Evolutionary conservation across 2,329 filamentous ascomycete species (phyloP).

Genomic region (Hypoxylon sp.): DNA sequence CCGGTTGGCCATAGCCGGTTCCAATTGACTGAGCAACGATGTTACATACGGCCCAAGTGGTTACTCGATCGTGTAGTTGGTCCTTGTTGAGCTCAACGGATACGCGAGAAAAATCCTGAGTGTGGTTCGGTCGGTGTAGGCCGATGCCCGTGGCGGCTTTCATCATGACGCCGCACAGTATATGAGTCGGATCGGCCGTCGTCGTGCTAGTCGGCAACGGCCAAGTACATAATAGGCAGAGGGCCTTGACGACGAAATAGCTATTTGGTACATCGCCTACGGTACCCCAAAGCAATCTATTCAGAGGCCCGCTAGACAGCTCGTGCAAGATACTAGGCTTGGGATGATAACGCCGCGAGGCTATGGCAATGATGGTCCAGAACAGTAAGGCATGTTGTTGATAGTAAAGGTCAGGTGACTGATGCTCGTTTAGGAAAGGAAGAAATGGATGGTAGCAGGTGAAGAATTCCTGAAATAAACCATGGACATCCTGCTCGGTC

Average conservation of each 20-base stretch:
- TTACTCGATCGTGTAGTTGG: constrained; percentile 82
- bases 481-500: constrained; percentile 73
- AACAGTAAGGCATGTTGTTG: constrained; percentile 85
- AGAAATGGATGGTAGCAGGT: constrained; percentile 82
- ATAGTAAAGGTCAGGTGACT: constrained; percentile 80
- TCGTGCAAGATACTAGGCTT: constrained; percentile 76
- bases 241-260: constrained; percentile 84
- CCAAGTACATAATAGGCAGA: constrained; percentile 86
- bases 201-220: constrained; percentile 86
- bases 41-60: constrained; percentile 88
- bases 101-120: constrained; percentile 85
- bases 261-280: constrained; percentile 83
- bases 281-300: constrained; percentile 81
- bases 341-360: constrained; percentile 76
- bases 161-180: constrained; percentile 87
- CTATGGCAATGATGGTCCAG: constrained; percentile 85
- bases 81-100: constrained; percentile 82
- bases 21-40: constrained; percentile 85
- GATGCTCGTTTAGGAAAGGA: constrained; percentile 78
- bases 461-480: constrained; percentile 83
- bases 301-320: constrained; percentile 75
- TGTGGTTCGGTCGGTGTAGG: constrained; percentile 83
- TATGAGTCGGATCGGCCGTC: constrained; percentile 84
- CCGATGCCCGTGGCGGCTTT: constrained; percentile 88
- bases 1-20: constrained; percentile 87